Base-by-base conservation (phyloP, 306 rosid species). In the Acacia melanoxylon region DNA sequence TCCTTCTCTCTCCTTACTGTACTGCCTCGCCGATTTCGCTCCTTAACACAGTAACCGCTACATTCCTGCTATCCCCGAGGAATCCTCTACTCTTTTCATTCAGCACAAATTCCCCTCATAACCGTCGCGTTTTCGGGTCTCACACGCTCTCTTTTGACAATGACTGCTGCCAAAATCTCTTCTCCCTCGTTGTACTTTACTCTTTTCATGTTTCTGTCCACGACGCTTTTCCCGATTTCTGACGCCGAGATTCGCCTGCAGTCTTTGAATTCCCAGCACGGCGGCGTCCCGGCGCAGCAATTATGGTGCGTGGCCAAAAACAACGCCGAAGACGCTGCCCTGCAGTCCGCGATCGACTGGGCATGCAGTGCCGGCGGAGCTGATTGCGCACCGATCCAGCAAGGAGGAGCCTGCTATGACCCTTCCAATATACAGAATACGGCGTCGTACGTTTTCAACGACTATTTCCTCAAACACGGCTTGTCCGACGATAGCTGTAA, bases 221-320 rank as follows among this genome's bases (percentile, higher is more conserved):
- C 35, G n/a, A 45, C 69, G 12, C 74, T 89, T 44, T 74, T 71
- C 4, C 76, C 87, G 5, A 35, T 75, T 58, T 44, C 83, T 49
- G 45, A 3, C 37, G 91, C 87, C 5, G 78, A 66, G 4, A 24
- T 35, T 41, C 75, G 13, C 35, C 71, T 37, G 48, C 45, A 22
- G 46, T 66, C 80, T 25, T 31, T 68, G 52, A 82, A 22, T 16
- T 4, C 75, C 41, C 12, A 15, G 14, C 3, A 70, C 75, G 87
- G 79, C 52, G 83, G 78, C 37, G 85, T 52, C 5, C 86, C 79
- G 49, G 33, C 84, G 67, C 86, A 76, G 81, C 89, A 93, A 84
- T 95, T 96, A 1, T 96, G 99, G 98, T 96, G 99, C 86, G 99
- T 96, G 85, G 98, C 98, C 8, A 96, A 88, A 87, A 96, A 96